Evolutionary conservation across 1,284 basidiomycete genomes (phyloP).

Genomic region (Marasmius tenuissimus): DNA sequence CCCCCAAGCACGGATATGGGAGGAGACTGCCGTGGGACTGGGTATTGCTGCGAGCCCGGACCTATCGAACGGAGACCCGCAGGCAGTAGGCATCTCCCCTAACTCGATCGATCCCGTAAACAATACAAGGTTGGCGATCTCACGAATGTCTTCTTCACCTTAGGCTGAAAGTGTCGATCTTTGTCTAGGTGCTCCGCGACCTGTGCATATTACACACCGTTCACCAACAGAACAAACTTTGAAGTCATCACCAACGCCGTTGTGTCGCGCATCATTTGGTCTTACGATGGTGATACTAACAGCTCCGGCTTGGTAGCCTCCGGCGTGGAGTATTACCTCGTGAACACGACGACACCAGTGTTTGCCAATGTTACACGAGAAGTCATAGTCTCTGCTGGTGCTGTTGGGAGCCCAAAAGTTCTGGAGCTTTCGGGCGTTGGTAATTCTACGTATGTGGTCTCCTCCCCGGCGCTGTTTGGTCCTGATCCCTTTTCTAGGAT

Average conservation of each 20-base stretch:
- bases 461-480: background rate
- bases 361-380: constrained; percentile 15
- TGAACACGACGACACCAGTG: constrained; percentile 7
- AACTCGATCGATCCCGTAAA: constrained; percentile 27
- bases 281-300: constrained; percentile 11
- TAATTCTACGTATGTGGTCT: constrained; percentile 24
- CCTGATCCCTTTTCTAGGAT: constrained; percentile 14
- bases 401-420: constrained; percentile 29
- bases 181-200: background rate
- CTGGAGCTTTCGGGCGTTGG: constrained; percentile 32
- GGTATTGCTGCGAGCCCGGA: constrained; percentile 24
- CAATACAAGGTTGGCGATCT: constrained; percentile 24
- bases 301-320: constrained; percentile 11
- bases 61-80: constrained; percentile 23
- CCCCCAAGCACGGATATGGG: constrained; percentile 25
- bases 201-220: constrained; percentile 20
- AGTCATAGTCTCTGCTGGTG: constrained; percentile 27
- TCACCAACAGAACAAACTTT: constrained; percentile 20
- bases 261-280: constrained; percentile 26
- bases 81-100: constrained; percentile 26
- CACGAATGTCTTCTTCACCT: background rate
- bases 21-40: constrained; percentile 16
- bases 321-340: constrained; percentile 18
- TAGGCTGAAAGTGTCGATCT: background rate
- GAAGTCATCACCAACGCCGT: constrained; percentile 22